Percentiles rank a stretch among this genome's conserved stretches.
These are phyloP conservation scores for Thermochaetoides dissita DNA, from an alignment of 2,329 filamentous ascomycete genomes.

Conservation along the genomic window DNA sequence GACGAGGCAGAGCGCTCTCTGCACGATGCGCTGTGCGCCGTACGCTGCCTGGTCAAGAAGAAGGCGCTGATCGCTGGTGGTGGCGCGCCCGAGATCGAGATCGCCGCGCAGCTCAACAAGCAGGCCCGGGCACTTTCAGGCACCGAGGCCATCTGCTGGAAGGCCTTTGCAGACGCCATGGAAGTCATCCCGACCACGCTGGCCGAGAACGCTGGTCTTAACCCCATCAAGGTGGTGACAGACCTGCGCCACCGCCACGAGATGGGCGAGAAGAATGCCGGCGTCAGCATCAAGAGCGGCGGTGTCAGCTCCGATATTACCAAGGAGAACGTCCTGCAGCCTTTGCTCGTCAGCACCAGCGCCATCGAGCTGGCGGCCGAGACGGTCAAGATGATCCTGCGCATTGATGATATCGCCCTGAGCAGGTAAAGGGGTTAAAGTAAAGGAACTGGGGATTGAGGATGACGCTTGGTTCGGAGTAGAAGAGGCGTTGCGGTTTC, in stretches of 20 bases:
- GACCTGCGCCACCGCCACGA: conserved; percentile 90
- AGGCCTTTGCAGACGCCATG: conserved; percentile 93
- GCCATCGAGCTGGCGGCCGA: conserved; percentile 93
- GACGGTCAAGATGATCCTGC: conserved; percentile 87
- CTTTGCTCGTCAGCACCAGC: conserved; percentile 89
- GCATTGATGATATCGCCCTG: conserved; percentile 53
- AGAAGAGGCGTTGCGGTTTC: too few relatives aligned
- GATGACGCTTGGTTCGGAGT: not conserved
- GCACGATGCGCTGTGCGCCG: conserved; percentile 94
- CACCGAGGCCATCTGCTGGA: conserved; percentile 97
- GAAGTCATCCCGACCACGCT: conserved; percentile 94
- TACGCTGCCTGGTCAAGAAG: conserved; percentile 97
- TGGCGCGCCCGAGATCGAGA: conserved; percentile 91
- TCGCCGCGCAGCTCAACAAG: conserved; percentile 72
- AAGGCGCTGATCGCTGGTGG: conserved; percentile 97
- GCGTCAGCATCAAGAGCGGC: conserved; percentile 94
- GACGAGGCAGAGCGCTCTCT: conserved; percentile 95
- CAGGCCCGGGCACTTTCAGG: conserved; percentile 72
- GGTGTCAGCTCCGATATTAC: conserved; percentile 95
- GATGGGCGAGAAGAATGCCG: conserved; percentile 87
- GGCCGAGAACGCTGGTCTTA: conserved; percentile 92
- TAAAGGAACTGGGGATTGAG: not conserved
- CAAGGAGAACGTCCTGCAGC: conserved; percentile 93
- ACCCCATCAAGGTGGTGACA: conserved; percentile 97
- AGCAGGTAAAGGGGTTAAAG: conserved; percentile 33